These are phyloP conservation scores for Arthrobotrys iridis DNA, from an alignment of 2,329 filamentous ascomycete species.

Conservation along the genomic window DNA sequence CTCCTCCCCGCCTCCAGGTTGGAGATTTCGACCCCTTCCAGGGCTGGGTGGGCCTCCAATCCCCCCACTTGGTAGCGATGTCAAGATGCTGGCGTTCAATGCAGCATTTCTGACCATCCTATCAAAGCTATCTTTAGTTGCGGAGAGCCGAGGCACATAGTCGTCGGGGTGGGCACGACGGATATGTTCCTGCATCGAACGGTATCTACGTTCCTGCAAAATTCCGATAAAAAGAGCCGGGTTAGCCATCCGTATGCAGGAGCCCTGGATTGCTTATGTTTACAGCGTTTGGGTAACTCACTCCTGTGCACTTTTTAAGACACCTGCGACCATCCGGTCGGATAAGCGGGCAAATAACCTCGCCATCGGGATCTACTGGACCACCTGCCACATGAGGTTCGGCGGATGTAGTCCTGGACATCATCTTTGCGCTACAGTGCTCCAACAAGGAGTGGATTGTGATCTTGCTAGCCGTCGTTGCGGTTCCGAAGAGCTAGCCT, in stretches of 20 bases:
- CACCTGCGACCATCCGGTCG: conserved; percentile 98
- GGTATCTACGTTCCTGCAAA: conserved; percentile 67
- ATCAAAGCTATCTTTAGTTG: conserved; percentile 92
- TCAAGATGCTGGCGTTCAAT: conserved; percentile 3
- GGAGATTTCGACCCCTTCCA: conserved; percentile 36
- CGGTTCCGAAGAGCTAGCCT: conserved; percentile 18
- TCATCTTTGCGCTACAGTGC: conserved; percentile 26
- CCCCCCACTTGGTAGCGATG: conserved; percentile 22
- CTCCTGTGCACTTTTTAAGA: conserved; percentile 96
- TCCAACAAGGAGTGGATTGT: conserved; percentile 15
- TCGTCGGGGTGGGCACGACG: conserved; percentile 95
- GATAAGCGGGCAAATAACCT: conserved; percentile 93
- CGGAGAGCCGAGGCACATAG: conserved; percentile 96
- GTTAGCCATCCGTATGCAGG: conserved; percentile 30
- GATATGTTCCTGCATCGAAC: conserved; percentile 99
- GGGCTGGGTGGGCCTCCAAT: conserved; percentile 43
- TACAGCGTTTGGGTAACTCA: conserved; percentile 69
- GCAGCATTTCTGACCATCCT: conserved; percentile 75
- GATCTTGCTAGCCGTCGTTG: conserved; percentile 19
- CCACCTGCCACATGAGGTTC: conserved; percentile 55
- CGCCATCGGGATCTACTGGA: conserved; percentile 61
- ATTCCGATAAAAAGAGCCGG: conserved; percentile 10
- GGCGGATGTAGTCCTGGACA: conserved; percentile 50
- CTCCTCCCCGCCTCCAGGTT: conserved; percentile 46
- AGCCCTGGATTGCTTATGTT: background rate